Percentiles rank a stretch among this genome's conserved stretches.
phyloP scores from a whole-genome alignment of 1,139 yeast species.

The Candida tunisiensis region DNA sequence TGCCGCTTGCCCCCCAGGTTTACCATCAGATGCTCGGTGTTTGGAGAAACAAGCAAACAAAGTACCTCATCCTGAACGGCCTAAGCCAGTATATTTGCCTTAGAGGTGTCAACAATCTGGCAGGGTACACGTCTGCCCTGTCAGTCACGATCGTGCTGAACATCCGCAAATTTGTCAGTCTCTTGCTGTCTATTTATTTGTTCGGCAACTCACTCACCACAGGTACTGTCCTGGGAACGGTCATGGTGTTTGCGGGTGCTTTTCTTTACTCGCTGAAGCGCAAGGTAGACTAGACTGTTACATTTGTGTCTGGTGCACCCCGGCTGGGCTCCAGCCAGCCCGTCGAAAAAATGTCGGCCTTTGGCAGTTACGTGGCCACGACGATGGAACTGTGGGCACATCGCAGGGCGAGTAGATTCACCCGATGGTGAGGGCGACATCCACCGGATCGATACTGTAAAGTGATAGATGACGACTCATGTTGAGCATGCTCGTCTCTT shows the following conservation, averaged over 20 bases:
- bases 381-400: no score
- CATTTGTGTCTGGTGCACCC: no score
- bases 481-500: no score
- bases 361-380: no score
- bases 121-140: conserved; percentile 39
- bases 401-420: no score
- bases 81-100: conserved; percentile 49
- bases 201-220: conserved; percentile 28
- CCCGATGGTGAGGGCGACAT: no score
- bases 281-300: no score
- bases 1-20: conserved; percentile 18
- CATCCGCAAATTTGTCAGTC: conserved; percentile 42
- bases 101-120: conserved; percentile 46
- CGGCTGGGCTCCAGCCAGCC: no score
- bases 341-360: no score
- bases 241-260: conserved; percentile 38
- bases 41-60: no score
- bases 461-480: no score
- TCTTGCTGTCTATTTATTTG: conserved; percentile 33
- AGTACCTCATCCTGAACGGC: conserved; percentile 27
- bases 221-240: conserved; percentile 28
- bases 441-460: no score
- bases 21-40: conserved; percentile 9
- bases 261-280: conserved; percentile 26
- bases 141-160: conserved; percentile 44